These are phyloP conservation scores for Marsdenia floribunda DNA, from an alignment of 257 asterid species.

Conservation along the genomic window DNA sequence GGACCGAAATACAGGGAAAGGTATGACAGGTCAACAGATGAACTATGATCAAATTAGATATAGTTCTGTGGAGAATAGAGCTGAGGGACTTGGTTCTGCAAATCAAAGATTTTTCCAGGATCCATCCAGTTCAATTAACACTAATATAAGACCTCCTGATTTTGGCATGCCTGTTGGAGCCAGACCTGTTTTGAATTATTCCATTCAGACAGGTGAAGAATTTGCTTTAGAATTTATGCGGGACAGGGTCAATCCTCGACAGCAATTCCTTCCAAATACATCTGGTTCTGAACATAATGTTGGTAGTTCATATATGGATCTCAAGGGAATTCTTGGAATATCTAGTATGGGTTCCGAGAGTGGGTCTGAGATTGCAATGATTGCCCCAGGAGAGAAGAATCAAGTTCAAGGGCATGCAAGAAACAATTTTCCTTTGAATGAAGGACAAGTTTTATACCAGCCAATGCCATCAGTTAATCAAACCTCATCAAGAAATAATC, in stretches of 20 bases:
- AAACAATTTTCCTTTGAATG: conserved; percentile 31
- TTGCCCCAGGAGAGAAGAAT: conserved; percentile 37
- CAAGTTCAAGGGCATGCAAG: conserved; percentile 43
- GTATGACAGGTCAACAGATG: conserved; percentile 41
- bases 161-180: conserved; percentile 39
- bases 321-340: conserved; percentile 49
- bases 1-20: conserved; percentile 54
- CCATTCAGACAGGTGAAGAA: conserved; percentile 97
- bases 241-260: conserved; percentile 79
- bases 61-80: conserved; percentile 45
- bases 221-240: conserved; percentile 91
- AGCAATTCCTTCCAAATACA: conserved; percentile 47
- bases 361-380: conserved; percentile 44
- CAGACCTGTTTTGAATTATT: conserved; percentile 74
- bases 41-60: conserved; percentile 51
- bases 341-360: conserved; percentile 41
- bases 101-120: conserved; percentile 53
- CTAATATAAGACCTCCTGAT: conserved; percentile 53
- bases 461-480: conserved; percentile 40
- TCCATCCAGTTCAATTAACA: conserved; percentile 52
- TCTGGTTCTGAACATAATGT: conserved; percentile 39
- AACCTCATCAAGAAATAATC: conserved; percentile 35
- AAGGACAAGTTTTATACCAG: conserved; percentile 36
- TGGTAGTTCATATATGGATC: conserved; percentile 43
- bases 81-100: conserved; percentile 49